Percentiles rank a stretch among this genome's conserved stretches.
phyloP scores from a whole-genome alignment of 202 grass and related monocot species.

The Carex sylvatica region DNA sequence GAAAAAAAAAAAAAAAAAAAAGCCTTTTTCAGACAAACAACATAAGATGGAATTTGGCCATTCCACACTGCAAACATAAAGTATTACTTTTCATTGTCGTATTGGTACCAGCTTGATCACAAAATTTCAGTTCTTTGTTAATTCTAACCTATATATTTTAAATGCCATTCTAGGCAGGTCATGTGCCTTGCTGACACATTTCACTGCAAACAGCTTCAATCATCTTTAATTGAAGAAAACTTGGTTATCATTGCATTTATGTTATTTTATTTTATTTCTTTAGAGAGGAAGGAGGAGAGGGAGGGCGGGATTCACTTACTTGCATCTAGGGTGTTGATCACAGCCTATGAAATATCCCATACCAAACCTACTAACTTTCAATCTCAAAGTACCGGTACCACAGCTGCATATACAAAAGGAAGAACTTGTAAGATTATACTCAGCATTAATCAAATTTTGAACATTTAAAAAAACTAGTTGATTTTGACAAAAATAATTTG shows the following conservation, averaged over 20 bases:
- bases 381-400: conserved; percentile 73
- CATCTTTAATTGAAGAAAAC: background rate
- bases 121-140: background rate
- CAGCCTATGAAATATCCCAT: conserved; percentile 95
- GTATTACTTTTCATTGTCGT: background rate
- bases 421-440: conserved; percentile 7
- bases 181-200: background rate
- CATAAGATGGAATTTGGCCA: conserved; percentile 2
- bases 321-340: conserved; percentile 91
- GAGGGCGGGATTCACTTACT: conserved; percentile 41
- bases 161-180: background rate
- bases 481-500: background rate
- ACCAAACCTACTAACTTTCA: conserved; percentile 86
- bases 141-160: background rate
- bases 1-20: conserved; percentile 25
- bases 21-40: conserved; percentile 18
- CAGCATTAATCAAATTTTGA: background rate
- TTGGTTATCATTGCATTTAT: background rate
- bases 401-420: conserved; percentile 60
- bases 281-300: background rate
- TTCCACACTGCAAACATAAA: background rate
- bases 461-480: background rate
- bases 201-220: background rate
- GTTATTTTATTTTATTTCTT: conserved; percentile 8
- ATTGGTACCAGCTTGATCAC: no score